phyloP scores from a whole-genome alignment of 768 basidiomycete species.

The Boletus pseudo-olivaceus region DNA sequence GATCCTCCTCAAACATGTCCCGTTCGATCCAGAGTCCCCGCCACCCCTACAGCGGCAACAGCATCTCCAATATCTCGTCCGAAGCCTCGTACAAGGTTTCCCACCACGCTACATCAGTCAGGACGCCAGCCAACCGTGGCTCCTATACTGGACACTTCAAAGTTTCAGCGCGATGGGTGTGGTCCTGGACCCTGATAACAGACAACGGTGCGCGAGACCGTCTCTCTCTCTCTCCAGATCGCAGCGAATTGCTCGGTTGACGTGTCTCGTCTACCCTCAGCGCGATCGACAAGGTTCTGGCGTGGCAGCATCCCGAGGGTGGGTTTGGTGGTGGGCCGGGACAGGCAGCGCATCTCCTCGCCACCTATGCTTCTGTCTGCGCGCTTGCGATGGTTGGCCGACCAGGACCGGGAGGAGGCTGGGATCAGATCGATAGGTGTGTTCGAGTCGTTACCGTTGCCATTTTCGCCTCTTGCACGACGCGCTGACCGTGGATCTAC shows the following conservation, averaged over 20 bases:
- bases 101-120: slow-evolving; percentile 76
- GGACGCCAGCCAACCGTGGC: slow-evolving; percentile 95
- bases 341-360: slow-evolving; percentile 81
- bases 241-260: not conserved
- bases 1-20: slow-evolving; percentile 53
- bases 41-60: slow-evolving; percentile 53
- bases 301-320: slow-evolving; percentile 81
- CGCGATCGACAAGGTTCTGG: slow-evolving; percentile 73
- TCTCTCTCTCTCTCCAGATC: too few species aligned
- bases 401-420: slow-evolving; percentile 70
- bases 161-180: slow-evolving; percentile 77
- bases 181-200: slow-evolving; percentile 71
- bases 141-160: slow-evolving; percentile 91
- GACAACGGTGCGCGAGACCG: slow-evolving; percentile 53
- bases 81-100: slow-evolving; percentile 74
- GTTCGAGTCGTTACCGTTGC: slow-evolving; percentile 10
- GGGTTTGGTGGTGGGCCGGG: slow-evolving; percentile 93
- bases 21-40: slow-evolving; percentile 27
- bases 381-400: slow-evolving; percentile 78
- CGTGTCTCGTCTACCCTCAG: slow-evolving; percentile 34
- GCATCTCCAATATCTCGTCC: slow-evolving; percentile 75
- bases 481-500: not conserved
- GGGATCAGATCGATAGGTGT: slow-evolving; percentile 84
- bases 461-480: not conserved
- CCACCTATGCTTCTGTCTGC: slow-evolving; percentile 87